These are phyloP conservation scores for Rosa hybrid DNA, from an alignment of 331 rosid genomes.

Conservation along the genomic window DNA sequence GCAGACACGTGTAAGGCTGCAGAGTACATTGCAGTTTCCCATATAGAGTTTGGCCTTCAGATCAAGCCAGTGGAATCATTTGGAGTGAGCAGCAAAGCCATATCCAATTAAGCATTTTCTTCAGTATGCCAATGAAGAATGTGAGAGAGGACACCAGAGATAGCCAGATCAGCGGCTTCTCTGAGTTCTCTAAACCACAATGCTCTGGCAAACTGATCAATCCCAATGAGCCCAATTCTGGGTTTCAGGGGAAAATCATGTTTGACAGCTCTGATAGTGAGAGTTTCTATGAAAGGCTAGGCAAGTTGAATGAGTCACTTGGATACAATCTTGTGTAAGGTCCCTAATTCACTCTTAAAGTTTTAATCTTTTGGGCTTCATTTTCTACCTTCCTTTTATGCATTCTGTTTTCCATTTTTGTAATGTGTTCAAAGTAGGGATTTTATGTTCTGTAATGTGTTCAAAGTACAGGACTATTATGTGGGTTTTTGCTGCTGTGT, in stretches of 20 bases:
- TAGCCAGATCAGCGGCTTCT: constrained; percentile 21
- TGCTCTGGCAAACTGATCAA: constrained; percentile 1
- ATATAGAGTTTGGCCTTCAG: background rate
- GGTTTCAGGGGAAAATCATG: constrained; percentile 16
- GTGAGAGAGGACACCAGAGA: constrained; percentile 13
- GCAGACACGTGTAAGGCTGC: background rate
- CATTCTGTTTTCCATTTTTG: background rate
- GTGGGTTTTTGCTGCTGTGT: constrained; percentile 14
- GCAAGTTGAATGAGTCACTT: constrained; percentile 22
- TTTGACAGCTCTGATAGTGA: constrained; percentile 22
- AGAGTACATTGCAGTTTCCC: background rate
- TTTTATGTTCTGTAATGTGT: background rate
- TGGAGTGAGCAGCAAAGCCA: constrained; percentile 8
- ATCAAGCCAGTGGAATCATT: background rate
- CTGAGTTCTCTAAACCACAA: constrained; percentile 5
- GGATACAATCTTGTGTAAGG: constrained; percentile 40
- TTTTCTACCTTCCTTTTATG: background rate
- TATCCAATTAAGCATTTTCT: background rate
- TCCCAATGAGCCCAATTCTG: constrained; percentile 14
- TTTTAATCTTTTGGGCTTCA: background rate
- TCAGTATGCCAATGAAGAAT: constrained; percentile 25
- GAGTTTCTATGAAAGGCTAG: constrained; percentile 30
- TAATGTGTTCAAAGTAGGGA: constrained; percentile 5
- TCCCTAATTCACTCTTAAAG: background rate
- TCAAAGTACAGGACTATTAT: background rate